phyloP scores from a whole-genome alignment of 805 yeast species.

The Isabelozyma gotoi region DNA sequence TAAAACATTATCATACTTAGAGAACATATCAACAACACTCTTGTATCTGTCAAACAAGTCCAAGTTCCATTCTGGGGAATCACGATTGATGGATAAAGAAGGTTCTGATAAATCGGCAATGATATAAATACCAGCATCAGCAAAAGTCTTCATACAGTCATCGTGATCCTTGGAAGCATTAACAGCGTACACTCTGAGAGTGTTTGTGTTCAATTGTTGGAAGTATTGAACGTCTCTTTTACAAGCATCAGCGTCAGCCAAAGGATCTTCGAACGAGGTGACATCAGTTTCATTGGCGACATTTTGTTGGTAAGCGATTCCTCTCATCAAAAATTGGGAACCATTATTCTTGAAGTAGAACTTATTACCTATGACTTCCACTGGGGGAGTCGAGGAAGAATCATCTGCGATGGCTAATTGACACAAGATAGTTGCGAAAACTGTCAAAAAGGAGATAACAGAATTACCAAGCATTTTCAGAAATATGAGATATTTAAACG shows the following conservation, averaged over 20 bases:
- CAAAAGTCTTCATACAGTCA: constrained; percentile 69
- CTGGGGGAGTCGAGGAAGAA: constrained; percentile 11
- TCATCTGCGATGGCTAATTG: background rate
- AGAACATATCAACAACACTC: constrained; percentile 33
- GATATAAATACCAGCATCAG: constrained; percentile 35
- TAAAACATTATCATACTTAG: constrained; percentile 29
- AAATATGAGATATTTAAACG: too few relatives aligned
- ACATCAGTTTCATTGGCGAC: constrained; percentile 16
- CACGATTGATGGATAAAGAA: constrained; percentile 28
- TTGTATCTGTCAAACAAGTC: constrained; percentile 28
- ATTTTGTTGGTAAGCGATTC: constrained; percentile 80
- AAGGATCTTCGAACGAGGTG: constrained; percentile 64
- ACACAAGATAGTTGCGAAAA: background rate
- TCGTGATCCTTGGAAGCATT: constrained; percentile 72
- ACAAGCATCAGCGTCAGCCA: constrained; percentile 70
- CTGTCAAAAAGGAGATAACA: background rate
- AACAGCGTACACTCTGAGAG: constrained; percentile 83
- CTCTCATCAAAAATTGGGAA: constrained; percentile 81
- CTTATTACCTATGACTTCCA: constrained; percentile 70
- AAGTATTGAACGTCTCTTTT: constrained; percentile 79
- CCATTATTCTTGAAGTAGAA: constrained; percentile 74
- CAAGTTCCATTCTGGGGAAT: constrained; percentile 35
- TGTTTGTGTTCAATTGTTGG: constrained; percentile 65
- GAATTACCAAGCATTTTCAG: background rate
- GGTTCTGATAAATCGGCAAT: constrained; percentile 39